These are phyloP conservation scores for Baudoinia panamericana DNA, from an alignment of 495 filamentous ascomycete genomes.

Conservation along the genomic window DNA sequence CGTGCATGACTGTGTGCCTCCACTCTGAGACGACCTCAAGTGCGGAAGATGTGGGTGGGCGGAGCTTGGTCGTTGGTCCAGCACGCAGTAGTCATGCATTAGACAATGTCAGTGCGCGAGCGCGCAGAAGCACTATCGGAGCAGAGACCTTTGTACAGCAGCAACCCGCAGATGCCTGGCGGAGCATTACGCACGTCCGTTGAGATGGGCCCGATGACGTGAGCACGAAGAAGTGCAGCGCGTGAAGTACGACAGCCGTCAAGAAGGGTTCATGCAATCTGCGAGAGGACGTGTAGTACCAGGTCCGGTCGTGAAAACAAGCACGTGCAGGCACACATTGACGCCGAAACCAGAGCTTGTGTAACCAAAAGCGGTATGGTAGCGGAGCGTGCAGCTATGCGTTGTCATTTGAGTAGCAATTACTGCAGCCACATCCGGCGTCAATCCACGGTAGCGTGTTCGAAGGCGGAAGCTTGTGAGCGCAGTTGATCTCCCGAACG, in stretches of 20 bases:
- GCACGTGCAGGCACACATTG: neutral
- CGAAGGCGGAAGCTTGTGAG: neutral
- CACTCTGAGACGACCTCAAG: neutral
- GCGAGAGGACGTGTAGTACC: no score
- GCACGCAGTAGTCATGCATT: neutral
- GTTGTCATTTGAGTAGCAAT: slow-evolving; percentile 1
- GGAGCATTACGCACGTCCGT: slow-evolving; percentile 3
- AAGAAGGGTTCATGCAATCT: no score
- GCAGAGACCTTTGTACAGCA: neutral
- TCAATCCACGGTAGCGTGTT: neutral
- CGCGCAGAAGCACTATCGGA: neutral
- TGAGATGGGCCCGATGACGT: neutral
- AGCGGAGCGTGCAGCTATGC: neutral
- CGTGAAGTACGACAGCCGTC: no score
- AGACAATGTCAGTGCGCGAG: slow-evolving; percentile 5
- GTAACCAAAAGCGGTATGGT: neutral
- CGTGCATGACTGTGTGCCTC: slow-evolving; percentile 17
- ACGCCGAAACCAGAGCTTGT: neutral
- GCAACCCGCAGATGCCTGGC: neutral
- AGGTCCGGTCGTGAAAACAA: neutral
- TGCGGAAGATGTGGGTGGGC: neutral
- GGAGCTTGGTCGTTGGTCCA: slow-evolving; percentile 7
- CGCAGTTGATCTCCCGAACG: neutral
- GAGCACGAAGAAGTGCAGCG: neutral
- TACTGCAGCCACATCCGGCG: neutral